Base-by-base conservation (phyloP, 1,139 yeast genomes). In the Waltiozyma sp. region DNA sequence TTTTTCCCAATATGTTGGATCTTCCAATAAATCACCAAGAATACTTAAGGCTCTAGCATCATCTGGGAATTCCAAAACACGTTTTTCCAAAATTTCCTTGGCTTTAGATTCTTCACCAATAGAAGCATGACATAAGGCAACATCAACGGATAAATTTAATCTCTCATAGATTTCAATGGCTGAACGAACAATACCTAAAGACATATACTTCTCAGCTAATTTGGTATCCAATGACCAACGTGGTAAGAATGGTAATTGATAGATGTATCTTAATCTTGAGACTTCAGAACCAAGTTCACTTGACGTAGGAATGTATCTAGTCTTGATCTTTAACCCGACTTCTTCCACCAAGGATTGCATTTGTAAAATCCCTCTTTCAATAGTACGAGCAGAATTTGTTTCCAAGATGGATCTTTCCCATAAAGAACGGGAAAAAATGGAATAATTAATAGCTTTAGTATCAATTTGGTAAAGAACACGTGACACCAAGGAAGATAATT, bases 331-430 rank as follows among this genome's bases (percentile, higher is more conserved):
- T 45, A 81, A 70, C 1, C 94, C 95, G 38, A 88, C 68, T 59
- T 89, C 97, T 57, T 89, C 96, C 26, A 89, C 91, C 41, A 93
- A 68, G 4, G 95, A 80, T 42, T 91, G 93, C 81, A 93, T 80
- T 63, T 93, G 98, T 43, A 91, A 68, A 14, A 89, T 80, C 43
- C 97, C 97, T 61, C 98, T 75, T 63, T 93, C 98, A 19, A 89
- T 80, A 1, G 97, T 89, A 57, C 85, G 80, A 3, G 95, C 79
- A 49, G 80, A 81, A 39, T 71, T 71, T 0, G 95, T 76, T 60
- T 93, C 98, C 38, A 89, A 67, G 16, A 85, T 54, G 13, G 96
- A 86, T 58, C 98, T 73, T 55, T 83, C 86, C 96, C 97, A 89
- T 43, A 93, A 67, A 0, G 95, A 87, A 50, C 93, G 70, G 4